Percentiles rank a stretch among this genome's conserved stretches.
Conservation (phyloP, 192 early-diverging fungal species). For the Pilaira anomala region DNA sequence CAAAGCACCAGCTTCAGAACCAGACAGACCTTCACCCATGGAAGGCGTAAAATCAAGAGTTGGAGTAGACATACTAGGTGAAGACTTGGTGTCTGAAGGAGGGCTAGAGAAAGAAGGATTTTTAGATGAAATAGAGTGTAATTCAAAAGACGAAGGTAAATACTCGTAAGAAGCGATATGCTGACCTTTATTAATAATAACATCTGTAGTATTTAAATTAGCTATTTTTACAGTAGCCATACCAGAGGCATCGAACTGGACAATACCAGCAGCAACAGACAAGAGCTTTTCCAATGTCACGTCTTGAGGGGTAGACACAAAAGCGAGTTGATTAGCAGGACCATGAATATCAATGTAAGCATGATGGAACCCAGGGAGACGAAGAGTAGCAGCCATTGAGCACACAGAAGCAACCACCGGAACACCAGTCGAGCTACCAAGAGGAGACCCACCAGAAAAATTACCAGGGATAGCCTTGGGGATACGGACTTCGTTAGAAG, state of each 20-base stretch:
- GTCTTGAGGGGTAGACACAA: not conserved
- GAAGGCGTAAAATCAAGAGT: not conserved
- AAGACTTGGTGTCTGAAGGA: too few relatives aligned
- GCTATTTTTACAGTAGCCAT: too few relatives aligned
- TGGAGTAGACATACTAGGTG: not conserved
- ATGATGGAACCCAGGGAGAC: not conserved
- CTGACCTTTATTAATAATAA: too few relatives aligned
- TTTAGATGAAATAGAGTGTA: too few relatives aligned
- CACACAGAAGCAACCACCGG: not conserved
- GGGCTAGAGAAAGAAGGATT: too few relatives aligned
- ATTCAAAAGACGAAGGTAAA: too few relatives aligned
- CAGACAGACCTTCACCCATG: not conserved
- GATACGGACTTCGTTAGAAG: too few relatives aligned
- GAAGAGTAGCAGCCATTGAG: not conserved
- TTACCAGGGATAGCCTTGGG: too few relatives aligned
- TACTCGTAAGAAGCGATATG: too few relatives aligned
- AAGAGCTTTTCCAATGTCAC: conserved; percentile 1
- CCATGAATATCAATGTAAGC: not conserved
- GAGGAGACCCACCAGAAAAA: not conserved
- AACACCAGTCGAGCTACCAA: not conserved
- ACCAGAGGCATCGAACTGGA: not conserved
- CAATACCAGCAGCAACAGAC: not conserved
- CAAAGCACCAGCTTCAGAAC: not conserved
- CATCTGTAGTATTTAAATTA: not conserved
- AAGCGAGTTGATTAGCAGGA: not conserved